Base-by-base conservation (phyloP, 305 asterid species). In the Solanum hybrid region DNA sequence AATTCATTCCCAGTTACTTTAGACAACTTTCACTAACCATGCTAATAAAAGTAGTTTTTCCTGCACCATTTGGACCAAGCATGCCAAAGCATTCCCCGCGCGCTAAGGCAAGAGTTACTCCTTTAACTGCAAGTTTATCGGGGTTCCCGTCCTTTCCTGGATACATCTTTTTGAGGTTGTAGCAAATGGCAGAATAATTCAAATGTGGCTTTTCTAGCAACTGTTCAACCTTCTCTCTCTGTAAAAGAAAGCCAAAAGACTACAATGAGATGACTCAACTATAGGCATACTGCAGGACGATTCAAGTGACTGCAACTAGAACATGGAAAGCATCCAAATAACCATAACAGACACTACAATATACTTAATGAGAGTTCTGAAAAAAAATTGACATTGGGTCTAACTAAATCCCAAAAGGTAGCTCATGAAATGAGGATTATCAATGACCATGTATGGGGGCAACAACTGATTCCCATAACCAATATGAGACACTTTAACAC, bases 31-130 rank as follows among this genome's bases (percentile, higher is more conserved):
- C 51, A 74, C 94, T 90, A 26, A 92, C 95, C 95, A 93, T 93
- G 80, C 80, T 91, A 37, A 93, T 91, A 81, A 91, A 89, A 37
- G 94, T 90, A 87, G 95, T 92, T 91, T 93, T 93, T 11, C 94
- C 94, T n/a, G 94, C 95, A 39, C 95, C 95, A 77, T 92, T 93
- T 26, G 95, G 95, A 77, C 95, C 95, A 28, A 93, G 90, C 90
- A 93, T 92, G 24, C 94, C 95, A 89, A 93, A 93, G 87, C 95
- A 93, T 89, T 93, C 95, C 26, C 94, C 94, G 2, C 90, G 90
- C 12, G 91, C 85, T 26, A 92, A 89, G 64, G 94, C 95, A 16
- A 93, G 92, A 89, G 90, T 85, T 86, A 90, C 86, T 18, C 93
- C 95, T 88, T 71, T 89, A 74, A 93, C 95, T 16, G 94, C 95